Percentiles rank a stretch among this genome's conserved stretches.
Evolutionary conservation across 2,329 filamentous ascomycete genomes (phyloP).

Genomic region (Fusarium xyrophilum): DNA sequence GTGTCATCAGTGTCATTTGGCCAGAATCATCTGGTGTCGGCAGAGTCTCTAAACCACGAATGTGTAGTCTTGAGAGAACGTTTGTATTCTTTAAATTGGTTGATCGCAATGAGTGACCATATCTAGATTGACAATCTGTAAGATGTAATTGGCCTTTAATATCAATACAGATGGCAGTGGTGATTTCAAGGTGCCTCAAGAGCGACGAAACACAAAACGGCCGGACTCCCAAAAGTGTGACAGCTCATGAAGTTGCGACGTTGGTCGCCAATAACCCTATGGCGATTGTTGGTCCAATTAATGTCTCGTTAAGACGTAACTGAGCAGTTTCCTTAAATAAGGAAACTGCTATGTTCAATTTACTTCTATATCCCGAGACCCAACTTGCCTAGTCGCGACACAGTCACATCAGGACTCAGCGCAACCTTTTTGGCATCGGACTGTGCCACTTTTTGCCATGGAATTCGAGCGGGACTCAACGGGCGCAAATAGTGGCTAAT

Average conservation of each 20-base stretch:
- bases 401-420: conserved; percentile 5
- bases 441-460: conserved; percentile 30
- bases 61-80: background rate
- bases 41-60: background rate
- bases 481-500: conserved; percentile 26
- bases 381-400: background rate
- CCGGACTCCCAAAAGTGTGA: conserved; percentile 13
- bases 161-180: background rate
- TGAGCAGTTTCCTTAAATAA: background rate
- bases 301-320: background rate
- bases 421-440: conserved; percentile 24
- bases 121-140: background rate
- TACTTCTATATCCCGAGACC: background rate
- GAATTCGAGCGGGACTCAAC: conserved; percentile 31
- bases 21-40: conserved; percentile 1
- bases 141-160: background rate
- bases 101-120: background rate
- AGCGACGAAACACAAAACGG: conserved; percentile 3
- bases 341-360: background rate
- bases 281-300: conserved; percentile 8
- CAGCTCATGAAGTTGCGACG: conserved; percentile 8
- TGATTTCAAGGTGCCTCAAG: background rate
- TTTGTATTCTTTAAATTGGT: background rate
- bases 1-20: conserved; percentile 19
- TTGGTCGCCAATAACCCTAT: conserved; percentile 18